Base-by-base conservation (phyloP, 2,329 filamentous ascomycete genomes). In the Talaromyces verruculosus region DNA sequence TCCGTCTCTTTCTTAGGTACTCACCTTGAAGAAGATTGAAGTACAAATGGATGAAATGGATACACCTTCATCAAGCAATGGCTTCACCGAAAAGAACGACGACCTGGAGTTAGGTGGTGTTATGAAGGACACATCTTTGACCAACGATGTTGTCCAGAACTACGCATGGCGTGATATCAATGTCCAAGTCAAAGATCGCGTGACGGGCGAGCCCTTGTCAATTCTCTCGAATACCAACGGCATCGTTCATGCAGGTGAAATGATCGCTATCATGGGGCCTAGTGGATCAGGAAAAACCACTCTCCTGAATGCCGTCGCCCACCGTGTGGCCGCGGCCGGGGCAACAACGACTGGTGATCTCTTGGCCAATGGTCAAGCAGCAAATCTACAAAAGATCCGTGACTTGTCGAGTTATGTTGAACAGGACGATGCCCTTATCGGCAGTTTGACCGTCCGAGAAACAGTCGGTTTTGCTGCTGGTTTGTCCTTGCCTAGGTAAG, bases 381-480 rank as follows among this genome's bases (percentile, higher is more conserved):
- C 87, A 5, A 82, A 86, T 0, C 77, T 81, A 6, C 75, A 81
- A 10, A 80, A 81, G 0, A 89, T 94, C 70, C 30, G 30, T 3
- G 53, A 57, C 19, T 82, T 94, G 60, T 89, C 86, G 64, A 87
- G 87, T 58, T 96, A 93, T 73, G 92, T 96, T 22, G 92, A 96
- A 79, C 92, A 96, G 76, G 91, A 96, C 69, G 92, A 96, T 80
- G 89, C 91, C 0, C 83, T 96, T 15, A 90, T 94, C 61, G 92
- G 92, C 3, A 89, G 89, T 0, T 81, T 96, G 68, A 96, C 92
- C 0, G 90, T 94, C 8, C 83, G 85, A 28, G 92, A 96, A 80
- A 96, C 92, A 0, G 79, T 96, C 67, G 80, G 88, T 68, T 96
- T 96, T 75, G 89, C 91, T 0, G 90, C 91, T 0, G 85, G 89